Percentiles rank a stretch among this genome's conserved stretches.
phyloP scores from a whole-genome alignment of 148 eudicot genomes.

The Camellia japonica region DNA sequence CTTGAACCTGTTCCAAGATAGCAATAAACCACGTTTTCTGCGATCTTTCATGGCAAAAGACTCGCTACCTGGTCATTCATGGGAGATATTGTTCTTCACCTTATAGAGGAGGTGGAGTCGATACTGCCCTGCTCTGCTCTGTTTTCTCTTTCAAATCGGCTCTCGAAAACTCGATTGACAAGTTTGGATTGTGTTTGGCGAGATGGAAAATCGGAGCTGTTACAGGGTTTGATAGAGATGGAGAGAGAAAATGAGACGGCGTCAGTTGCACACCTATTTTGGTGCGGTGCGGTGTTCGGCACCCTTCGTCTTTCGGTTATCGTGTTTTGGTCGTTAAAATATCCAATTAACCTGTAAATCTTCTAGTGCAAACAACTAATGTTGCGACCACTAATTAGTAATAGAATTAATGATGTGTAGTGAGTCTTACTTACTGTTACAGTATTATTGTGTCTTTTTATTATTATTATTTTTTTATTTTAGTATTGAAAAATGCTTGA shows the following conservation, averaged over 20 bases:
- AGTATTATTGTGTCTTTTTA: too few species aligned
- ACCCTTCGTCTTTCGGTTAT: background rate
- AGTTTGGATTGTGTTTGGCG: background rate
- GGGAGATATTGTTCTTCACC: background rate
- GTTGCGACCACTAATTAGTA: too few species aligned
- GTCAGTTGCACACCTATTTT: background rate
- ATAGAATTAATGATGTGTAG: too few species aligned
- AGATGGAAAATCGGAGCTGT: background rate
- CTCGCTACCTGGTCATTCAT: background rate
- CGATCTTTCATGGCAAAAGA: slow-evolving; percentile 27
- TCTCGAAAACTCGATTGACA: background rate
- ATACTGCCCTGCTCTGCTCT: background rate
- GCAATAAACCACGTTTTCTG: slow-evolving; percentile 14
- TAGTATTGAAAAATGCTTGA: too few species aligned
- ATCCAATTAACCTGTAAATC: background rate
- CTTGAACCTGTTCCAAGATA: slow-evolving; percentile 19
- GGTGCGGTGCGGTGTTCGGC: background rate
- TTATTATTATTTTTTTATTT: too few species aligned
- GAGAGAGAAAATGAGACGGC: background rate
- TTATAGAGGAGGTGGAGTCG: background rate
- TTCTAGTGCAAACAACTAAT: background rate
- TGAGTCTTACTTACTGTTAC: accelerated
- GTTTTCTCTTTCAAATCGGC: background rate
- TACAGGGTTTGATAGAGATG: background rate
- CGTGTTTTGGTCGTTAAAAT: background rate